Percentiles rank a stretch among this genome's conserved stretches.
Conservation (phyloP, 352 stramenopile species). For the Phytophthora agathidicida region DNA sequence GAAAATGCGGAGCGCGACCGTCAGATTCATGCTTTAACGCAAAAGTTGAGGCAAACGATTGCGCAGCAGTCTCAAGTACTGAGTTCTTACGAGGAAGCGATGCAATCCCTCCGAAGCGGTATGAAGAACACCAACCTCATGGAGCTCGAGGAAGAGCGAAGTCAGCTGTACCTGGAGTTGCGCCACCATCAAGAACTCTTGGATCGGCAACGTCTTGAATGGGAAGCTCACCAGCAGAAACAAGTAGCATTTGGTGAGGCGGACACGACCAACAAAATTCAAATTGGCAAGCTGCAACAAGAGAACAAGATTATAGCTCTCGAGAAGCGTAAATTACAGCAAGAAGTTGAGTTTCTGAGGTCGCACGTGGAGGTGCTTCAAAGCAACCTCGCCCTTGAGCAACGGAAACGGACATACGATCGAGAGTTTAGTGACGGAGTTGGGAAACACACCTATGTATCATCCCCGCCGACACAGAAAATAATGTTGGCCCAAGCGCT, state of each 20-base stretch:
- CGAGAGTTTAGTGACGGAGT: slow-evolving; percentile 33
- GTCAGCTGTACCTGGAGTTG: slow-evolving; percentile 54
- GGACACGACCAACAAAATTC: slow-evolving; percentile 37
- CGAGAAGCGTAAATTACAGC: slow-evolving; percentile 58
- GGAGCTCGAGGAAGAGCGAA: slow-evolving; percentile 66
- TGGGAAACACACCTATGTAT: slow-evolving; percentile 12
- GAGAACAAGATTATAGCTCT: slow-evolving; percentile 38
- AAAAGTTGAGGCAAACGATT: slow-evolving; percentile 61
- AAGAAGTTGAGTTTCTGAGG: slow-evolving; percentile 50
- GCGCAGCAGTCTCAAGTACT: slow-evolving; percentile 61
- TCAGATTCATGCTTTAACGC: slow-evolving; percentile 49
- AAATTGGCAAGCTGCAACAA: slow-evolving; percentile 45
- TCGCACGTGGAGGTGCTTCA: slow-evolving; percentile 48
- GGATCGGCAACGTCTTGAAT: slow-evolving; percentile 31
- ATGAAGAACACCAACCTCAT: slow-evolving; percentile 60
- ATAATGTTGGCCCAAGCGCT: slow-evolving; percentile 37
- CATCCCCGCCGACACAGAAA: slow-evolving; percentile 26
- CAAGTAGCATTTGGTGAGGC: slow-evolving; percentile 31
- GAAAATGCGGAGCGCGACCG: slow-evolving; percentile 54
- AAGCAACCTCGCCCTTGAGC: slow-evolving; percentile 45
- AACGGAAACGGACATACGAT: slow-evolving; percentile 66
- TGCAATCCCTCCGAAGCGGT: slow-evolving; percentile 56
- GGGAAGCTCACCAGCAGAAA: slow-evolving; percentile 37
- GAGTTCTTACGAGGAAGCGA: slow-evolving; percentile 59
- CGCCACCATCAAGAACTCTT: slow-evolving; percentile 40